A percentile compares a stretch with the other conserved stretches of the same genome.
These are phyloP conservation scores for Sugiyamaella lignohabitans DNA, from an alignment of 805 yeast genomes.

Conservation along the genomic window DNA sequence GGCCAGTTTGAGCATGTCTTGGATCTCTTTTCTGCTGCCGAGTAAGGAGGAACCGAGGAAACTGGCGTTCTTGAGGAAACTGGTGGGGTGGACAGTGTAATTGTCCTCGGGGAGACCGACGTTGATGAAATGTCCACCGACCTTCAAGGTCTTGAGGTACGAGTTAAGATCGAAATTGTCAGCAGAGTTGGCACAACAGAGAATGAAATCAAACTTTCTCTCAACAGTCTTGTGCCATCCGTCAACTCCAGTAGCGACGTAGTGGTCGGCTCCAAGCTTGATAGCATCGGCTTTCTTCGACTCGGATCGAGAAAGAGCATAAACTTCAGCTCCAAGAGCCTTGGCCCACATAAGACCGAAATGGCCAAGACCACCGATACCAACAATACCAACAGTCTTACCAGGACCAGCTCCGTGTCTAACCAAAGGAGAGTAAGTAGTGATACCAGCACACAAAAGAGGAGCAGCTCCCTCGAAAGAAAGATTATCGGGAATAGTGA, in stretches of 20 bases:
- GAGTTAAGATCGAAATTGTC: constrained; percentile 43
- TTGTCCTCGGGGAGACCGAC: constrained; percentile 54
- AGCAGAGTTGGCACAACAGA: constrained; percentile 49
- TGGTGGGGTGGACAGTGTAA: constrained; percentile 25
- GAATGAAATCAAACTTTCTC: constrained; percentile 43
- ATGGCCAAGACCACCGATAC: constrained; percentile 66
- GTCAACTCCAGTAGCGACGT: constrained; percentile 42
- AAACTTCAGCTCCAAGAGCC: constrained; percentile 59
- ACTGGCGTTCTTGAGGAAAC: constrained; percentile 45
- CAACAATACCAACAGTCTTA: constrained; percentile 51
- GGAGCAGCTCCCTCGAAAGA: constrained; percentile 58
- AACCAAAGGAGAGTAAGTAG: constrained; percentile 60
- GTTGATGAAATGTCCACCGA: constrained; percentile 52
- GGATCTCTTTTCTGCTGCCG: constrained; percentile 61
- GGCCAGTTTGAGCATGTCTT: constrained; percentile 60
- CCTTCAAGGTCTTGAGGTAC: constrained; percentile 46
- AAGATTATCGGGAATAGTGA: constrained; percentile 54
- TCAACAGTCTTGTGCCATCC: constrained; percentile 32
- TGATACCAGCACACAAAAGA: constrained; percentile 70
- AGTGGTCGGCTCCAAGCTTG: constrained; percentile 50
- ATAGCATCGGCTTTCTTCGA: constrained; percentile 47
- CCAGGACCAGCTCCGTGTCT: constrained; percentile 44
- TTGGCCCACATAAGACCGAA: constrained; percentile 53
- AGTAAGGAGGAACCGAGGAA: constrained; percentile 51
- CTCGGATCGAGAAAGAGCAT: constrained; percentile 48